These are phyloP conservation scores for Ceriops decandra DNA, from an alignment of 345 rosid genomes.

Conservation along the genomic window DNA sequence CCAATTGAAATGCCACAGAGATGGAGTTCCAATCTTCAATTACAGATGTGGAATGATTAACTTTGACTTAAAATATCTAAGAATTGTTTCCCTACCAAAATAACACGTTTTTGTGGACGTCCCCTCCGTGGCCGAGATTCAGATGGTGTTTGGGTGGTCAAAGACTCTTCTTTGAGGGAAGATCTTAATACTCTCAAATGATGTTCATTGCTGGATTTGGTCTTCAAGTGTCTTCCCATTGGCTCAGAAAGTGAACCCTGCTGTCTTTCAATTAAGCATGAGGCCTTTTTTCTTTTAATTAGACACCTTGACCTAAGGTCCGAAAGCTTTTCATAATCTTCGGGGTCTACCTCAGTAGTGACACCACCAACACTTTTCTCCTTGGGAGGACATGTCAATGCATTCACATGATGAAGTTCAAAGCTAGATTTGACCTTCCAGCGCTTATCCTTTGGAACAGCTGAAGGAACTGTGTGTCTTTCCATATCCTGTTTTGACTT, in stretches of 20 bases:
- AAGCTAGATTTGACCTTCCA: not conserved
- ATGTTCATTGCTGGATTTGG: slow-evolving; percentile 24
- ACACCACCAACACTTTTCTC: slow-evolving; percentile 11
- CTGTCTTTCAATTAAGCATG: slow-evolving; percentile 9
- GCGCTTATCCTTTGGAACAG: slow-evolving; percentile 7
- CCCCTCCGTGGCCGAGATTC: slow-evolving; percentile 39
- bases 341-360: not conserved
- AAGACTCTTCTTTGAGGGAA: slow-evolving; percentile 27
- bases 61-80: not conserved
- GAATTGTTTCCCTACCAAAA: slow-evolving; percentile 31
- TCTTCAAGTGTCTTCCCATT: slow-evolving; percentile 26
- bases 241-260: slow-evolving; percentile 19
- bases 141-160: slow-evolving; percentile 22
- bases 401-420: not conserved
- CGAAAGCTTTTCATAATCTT: slow-evolving; percentile 18
- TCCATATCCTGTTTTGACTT: slow-evolving; percentile 16
- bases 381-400: not conserved
- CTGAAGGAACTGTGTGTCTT: not conserved
- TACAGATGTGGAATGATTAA: not conserved
- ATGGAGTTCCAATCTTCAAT: not conserved
- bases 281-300: not conserved
- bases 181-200: slow-evolving; percentile 15
- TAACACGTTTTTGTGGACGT: slow-evolving; percentile 34
- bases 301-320: slow-evolving; percentile 17
- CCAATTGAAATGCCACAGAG: not conserved